These are phyloP conservation scores for Endotrypanum monterogeii DNA, from an alignment of 208 protist species.

Conservation along the genomic window DNA sequence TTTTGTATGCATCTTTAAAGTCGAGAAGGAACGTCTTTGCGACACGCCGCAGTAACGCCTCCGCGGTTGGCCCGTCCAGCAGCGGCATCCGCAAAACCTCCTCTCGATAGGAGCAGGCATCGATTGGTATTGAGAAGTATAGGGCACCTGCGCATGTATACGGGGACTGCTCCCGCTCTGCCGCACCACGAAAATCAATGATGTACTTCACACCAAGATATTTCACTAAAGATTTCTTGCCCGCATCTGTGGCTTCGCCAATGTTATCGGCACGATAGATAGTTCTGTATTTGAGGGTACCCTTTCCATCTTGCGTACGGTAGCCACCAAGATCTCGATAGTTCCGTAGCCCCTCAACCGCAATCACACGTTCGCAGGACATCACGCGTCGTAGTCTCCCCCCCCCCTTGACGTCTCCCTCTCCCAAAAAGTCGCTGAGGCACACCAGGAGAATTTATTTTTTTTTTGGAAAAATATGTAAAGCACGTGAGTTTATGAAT, in stretches of 20 bases:
- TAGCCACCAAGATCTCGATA: conserved; percentile 59
- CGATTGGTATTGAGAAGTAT: conserved; percentile 35
- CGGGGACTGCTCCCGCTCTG: conserved; percentile 21
- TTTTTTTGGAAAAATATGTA: too few species aligned
- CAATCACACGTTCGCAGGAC: conserved; percentile 16
- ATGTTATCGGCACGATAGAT: conserved; percentile 46
- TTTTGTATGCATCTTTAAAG: conserved; percentile 31
- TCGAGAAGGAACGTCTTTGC: conserved; percentile 31
- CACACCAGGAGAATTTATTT: too few species aligned
- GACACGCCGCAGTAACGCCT: conserved; percentile 20
- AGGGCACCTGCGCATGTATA: conserved; percentile 11
- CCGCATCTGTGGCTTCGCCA: conserved; percentile 9
- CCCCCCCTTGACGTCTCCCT: too few species aligned
- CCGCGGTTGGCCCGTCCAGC: conserved; percentile 25
- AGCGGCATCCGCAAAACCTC: neutral
- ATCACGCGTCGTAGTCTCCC: too few species aligned
- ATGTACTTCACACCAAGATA: conserved; percentile 34
- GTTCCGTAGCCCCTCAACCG: conserved; percentile 26
- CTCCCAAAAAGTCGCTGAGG: too few species aligned
- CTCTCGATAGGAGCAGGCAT: conserved; percentile 7
- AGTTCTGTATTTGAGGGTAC: conserved; percentile 27
- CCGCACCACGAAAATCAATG: conserved; percentile 40
- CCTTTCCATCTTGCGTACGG: conserved; percentile 26
- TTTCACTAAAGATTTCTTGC: conserved; percentile 25
- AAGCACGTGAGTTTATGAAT: too few species aligned